phyloP scores from a whole-genome alignment of 2,329 filamentous ascomycete genomes.

The Fusarium devonianum region DNA sequence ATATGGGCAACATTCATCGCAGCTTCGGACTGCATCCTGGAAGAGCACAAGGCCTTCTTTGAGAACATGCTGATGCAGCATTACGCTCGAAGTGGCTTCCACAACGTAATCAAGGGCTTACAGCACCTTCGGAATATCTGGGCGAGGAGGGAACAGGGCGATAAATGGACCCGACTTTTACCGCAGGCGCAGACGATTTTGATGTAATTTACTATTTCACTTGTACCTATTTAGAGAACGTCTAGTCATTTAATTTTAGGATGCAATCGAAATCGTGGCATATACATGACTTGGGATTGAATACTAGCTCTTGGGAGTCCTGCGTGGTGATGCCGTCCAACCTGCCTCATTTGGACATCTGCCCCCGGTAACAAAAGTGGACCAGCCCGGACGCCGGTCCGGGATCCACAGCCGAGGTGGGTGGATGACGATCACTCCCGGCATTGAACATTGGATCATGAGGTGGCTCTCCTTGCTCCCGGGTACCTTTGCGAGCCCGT shows the following conservation, averaged over 20 bases:
- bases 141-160: not conserved
- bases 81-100: slow-evolving; percentile 1
- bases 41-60: slow-evolving; percentile 13
- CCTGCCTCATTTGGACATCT: not conserved
- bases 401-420: too few relatives aligned
- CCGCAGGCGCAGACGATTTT: not conserved
- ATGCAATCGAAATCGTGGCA: too few relatives aligned
- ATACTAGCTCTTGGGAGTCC: too few relatives aligned
- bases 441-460: too few relatives aligned
- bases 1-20: slow-evolving; percentile 13
- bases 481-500: too few relatives aligned
- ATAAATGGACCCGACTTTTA: not conserved
- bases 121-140: slow-evolving; percentile 4
- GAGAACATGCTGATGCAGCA: not conserved
- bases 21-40: slow-evolving; percentile 7
- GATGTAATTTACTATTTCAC: too few relatives aligned
- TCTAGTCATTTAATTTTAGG: too few relatives aligned
- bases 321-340: not conserved
- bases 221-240: too few relatives aligned
- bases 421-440: too few relatives aligned
- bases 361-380: not conserved
- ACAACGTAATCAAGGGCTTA: slow-evolving; percentile 2
- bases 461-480: too few relatives aligned
- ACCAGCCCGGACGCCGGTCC: not conserved
- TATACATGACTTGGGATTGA: too few relatives aligned